These are phyloP conservation scores for Dalechampia spathulata DNA, from an alignment of 441 rosid species.

Conservation along the genomic window DNA sequence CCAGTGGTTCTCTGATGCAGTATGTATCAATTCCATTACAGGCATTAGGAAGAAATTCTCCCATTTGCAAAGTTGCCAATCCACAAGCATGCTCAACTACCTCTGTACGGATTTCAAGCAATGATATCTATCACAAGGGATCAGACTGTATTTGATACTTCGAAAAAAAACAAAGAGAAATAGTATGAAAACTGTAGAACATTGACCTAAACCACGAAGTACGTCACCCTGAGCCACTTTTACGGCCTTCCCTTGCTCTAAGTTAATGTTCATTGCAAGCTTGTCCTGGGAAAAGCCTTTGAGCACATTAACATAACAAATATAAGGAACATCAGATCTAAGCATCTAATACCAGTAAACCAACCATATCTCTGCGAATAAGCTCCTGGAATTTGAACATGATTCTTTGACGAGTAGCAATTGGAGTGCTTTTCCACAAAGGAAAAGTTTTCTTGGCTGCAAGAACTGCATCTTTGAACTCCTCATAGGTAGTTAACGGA, in stretches of 20 bases:
- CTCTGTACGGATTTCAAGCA: slow-evolving; percentile 33
- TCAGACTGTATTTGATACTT: neutral
- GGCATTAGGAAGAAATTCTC: slow-evolving; percentile 50
- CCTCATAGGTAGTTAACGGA: slow-evolving; percentile 47
- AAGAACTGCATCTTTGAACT: slow-evolving; percentile 49
- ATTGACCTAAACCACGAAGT: slow-evolving; percentile 36
- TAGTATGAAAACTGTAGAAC: neutral
- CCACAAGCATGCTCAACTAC: slow-evolving; percentile 64
- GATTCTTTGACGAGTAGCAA: slow-evolving; percentile 44
- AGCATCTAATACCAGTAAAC: slow-evolving; percentile 6
- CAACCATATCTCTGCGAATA: slow-evolving; percentile 47
- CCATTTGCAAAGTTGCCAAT: slow-evolving; percentile 45
- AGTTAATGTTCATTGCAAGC: slow-evolving; percentile 40
- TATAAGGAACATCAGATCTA: neutral
- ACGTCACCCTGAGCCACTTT: slow-evolving; percentile 22
- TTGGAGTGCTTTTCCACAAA: slow-evolving; percentile 44
- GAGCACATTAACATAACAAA: slow-evolving; percentile 8
- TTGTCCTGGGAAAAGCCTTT: slow-evolving; percentile 35
- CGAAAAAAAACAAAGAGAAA: slow-evolving; percentile 8
- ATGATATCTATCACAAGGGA: slow-evolving; percentile 5
- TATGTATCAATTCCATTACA: slow-evolving; percentile 47
- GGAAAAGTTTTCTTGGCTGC: slow-evolving; percentile 55
- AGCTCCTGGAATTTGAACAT: slow-evolving; percentile 63
- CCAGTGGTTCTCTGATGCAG: slow-evolving; percentile 48
- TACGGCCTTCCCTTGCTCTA: slow-evolving; percentile 41